Evolutionary conservation across 805 yeast genomes (phyloP), one percentile per base, ranked within the genome.

Genomic region (Starmerella geochares): DNA sequence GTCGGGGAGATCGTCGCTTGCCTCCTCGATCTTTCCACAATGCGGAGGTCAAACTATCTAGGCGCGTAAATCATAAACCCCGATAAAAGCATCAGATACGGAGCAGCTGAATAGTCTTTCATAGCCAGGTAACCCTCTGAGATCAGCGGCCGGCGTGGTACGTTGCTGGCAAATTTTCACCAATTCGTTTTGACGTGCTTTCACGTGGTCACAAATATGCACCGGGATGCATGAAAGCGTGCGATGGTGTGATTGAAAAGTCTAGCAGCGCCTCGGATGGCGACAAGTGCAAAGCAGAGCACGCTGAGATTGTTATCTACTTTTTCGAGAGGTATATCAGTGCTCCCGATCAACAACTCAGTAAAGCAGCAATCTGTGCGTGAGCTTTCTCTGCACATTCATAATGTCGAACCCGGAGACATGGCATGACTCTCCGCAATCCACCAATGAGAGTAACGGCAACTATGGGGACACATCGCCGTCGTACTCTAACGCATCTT

Each of bases 221-320:
- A 7, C 17, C 25, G 24, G 35, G 25, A 4, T 33, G 28, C 41
- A 37, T 17, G 44, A 19, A 28, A 31, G 48, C 52, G 52, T 49
- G 52, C 44, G 31, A 49, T 49, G 52, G 46, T 49, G 52, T 38
- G 47, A 49, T 49, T 29, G 46, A 19, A 19, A 28, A 40, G 33
- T 13, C 21, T 4, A 20, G 16, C 29, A 38, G 23, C 25, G 25
- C 4, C 9, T 16, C 4, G 20, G 38, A 36, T 21, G 24, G 25
- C 39, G 39, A 21, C n/a, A n/a, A n/a, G n/a, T n/a, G n/a, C n/a
- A n/a, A n/a, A n/a, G n/a, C n/a, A n/a, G n/a, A n/a, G n/a, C n/a
- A n/a, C n/a, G n/a, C n/a, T n/a, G n/a, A n/a, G n/a, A n/a, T n/a
- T n/a, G n/a, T n/a, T n/a, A n/a, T n/a, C n/a, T n/a, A n/a, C n/a